Evolutionary conservation across 495 filamentous ascomycete genomes (phyloP).

Genomic region (Hyaloscypha variabilis): DNA sequence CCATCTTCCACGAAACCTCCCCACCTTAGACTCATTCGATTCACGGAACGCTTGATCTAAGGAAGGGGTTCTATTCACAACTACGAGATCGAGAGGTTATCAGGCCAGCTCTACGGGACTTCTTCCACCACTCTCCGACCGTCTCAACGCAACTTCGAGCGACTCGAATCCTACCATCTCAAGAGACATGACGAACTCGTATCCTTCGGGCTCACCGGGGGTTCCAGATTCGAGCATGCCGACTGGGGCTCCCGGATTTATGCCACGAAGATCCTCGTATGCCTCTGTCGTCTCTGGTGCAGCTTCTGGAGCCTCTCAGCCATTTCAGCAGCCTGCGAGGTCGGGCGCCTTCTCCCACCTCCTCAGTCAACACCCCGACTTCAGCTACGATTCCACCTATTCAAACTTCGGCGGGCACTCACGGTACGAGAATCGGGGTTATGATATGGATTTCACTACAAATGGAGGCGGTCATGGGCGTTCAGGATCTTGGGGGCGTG

Average conservation of each 20-base stretch:
- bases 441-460: slow-evolving; percentile 38
- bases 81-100: neutral
- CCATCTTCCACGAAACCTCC: slow-evolving; percentile 18
- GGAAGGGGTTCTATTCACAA: slow-evolving; percentile 7
- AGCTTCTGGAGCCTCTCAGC: slow-evolving; percentile 39
- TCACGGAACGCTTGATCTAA: slow-evolving; percentile 18
- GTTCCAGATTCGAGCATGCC: slow-evolving; percentile 39
- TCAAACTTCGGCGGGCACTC: slow-evolving; percentile 40
- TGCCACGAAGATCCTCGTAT: slow-evolving; percentile 63
- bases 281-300: slow-evolving; percentile 79
- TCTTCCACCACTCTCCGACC: neutral
- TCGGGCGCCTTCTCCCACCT: slow-evolving; percentile 63
- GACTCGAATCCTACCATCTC: neutral
- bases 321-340: slow-evolving; percentile 47
- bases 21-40: slow-evolving; percentile 24
- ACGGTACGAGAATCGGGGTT: slow-evolving; percentile 33
- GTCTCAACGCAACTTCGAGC: slow-evolving; percentile 8
- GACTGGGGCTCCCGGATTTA: slow-evolving; percentile 36
- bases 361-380: slow-evolving; percentile 54
- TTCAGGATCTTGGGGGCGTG: slow-evolving; percentile 42
- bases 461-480: slow-evolving; percentile 31
- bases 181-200: slow-evolving; percentile 33
- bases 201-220: slow-evolving; percentile 34
- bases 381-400: slow-evolving; percentile 40
- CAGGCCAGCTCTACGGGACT: slow-evolving; percentile 1